Conservation (phyloP, 768 basidiomycete species). For the Russula sp. region DNA sequence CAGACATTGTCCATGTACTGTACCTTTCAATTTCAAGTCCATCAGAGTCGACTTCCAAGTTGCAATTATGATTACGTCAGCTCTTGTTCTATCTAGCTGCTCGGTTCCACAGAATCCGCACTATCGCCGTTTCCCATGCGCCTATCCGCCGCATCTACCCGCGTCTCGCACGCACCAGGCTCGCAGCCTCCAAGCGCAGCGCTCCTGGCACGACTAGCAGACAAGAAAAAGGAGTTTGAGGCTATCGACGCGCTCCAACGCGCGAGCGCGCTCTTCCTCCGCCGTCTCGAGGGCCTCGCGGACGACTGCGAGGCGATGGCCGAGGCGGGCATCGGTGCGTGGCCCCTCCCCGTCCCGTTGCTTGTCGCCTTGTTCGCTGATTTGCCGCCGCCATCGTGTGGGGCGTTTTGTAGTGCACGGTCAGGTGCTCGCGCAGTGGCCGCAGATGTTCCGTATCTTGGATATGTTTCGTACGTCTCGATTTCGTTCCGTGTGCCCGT, state of each 20-base stretch:
- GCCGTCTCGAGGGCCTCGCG: constrained; percentile 60
- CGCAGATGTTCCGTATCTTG: constrained; percentile 75
- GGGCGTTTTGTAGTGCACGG: constrained; percentile 49
- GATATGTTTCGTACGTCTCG: constrained; percentile 54
- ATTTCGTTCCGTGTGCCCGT: neutral
- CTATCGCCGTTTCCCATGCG: neutral
- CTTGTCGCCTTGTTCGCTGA: neutral
- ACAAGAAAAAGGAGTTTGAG: constrained; percentile 80
- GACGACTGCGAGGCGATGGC: constrained; percentile 77
- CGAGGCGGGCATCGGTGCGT: constrained; percentile 61
- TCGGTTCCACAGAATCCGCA: too few relatives aligned
- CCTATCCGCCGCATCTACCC: constrained; percentile 17
- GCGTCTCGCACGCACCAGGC: constrained; percentile 46
- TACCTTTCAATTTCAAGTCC: too few relatives aligned
- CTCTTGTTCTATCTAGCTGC: too few relatives aligned
- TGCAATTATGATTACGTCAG: too few relatives aligned
- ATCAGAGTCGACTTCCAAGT: too few relatives aligned
- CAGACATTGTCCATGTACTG: too few relatives aligned
- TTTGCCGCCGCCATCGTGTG: neutral
- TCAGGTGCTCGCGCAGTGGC: constrained; percentile 75
- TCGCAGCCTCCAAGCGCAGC: constrained; percentile 37
- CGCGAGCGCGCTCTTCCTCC: constrained; percentile 55
- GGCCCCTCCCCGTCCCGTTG: neutral
- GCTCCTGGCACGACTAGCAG: constrained; percentile 49
- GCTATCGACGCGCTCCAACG: constrained; percentile 67